phyloP scores from a whole-genome alignment of 345 rosid genomes.

The Eucalyptus cloeziana region DNA sequence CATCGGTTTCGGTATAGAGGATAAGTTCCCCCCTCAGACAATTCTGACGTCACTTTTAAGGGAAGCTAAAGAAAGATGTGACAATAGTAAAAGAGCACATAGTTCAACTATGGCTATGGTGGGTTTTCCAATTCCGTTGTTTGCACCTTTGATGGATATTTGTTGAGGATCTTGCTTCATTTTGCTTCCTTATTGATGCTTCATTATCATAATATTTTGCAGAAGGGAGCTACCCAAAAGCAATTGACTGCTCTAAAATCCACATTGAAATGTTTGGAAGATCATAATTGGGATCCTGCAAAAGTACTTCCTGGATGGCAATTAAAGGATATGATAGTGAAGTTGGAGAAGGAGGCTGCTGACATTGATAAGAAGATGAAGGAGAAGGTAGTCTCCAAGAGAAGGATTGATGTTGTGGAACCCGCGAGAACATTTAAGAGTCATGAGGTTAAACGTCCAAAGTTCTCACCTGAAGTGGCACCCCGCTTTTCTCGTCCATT shows the following conservation, averaged over 20 bases:
- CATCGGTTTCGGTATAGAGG: conserved; percentile 41
- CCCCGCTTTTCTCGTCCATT: conserved; percentile 16
- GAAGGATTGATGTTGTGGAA: conserved; percentile 23
- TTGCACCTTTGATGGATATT: background rate
- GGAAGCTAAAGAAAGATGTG: conserved; percentile 34
- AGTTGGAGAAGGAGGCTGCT: conserved; percentile 39
- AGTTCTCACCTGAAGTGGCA: conserved; percentile 5
- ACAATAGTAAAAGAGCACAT: conserved; percentile 21
- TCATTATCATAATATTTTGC: conserved; percentile 2
- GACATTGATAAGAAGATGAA: conserved; percentile 22
- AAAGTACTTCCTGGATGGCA: conserved; percentile 44
- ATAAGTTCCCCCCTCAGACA: conserved; percentile 35
- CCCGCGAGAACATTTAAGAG: conserved; percentile 7
- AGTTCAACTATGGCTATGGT: conserved; percentile 21
- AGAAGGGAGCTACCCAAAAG: conserved; percentile 42
- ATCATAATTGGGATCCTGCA: conserved; percentile 32
- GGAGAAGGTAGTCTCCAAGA: conserved; percentile 19
- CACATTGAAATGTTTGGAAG: conserved; percentile 38
- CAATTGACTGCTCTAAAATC: conserved; percentile 37
- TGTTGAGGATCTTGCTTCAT: background rate
- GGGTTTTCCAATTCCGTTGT: background rate
- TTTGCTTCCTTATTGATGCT: background rate
- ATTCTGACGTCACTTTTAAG: conserved; percentile 37
- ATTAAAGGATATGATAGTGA: conserved; percentile 28
- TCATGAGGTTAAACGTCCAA: conserved; percentile 39